Base-by-base conservation (phyloP, 768 basidiomycete species). In the Lactarius sanguifluus region DNA sequence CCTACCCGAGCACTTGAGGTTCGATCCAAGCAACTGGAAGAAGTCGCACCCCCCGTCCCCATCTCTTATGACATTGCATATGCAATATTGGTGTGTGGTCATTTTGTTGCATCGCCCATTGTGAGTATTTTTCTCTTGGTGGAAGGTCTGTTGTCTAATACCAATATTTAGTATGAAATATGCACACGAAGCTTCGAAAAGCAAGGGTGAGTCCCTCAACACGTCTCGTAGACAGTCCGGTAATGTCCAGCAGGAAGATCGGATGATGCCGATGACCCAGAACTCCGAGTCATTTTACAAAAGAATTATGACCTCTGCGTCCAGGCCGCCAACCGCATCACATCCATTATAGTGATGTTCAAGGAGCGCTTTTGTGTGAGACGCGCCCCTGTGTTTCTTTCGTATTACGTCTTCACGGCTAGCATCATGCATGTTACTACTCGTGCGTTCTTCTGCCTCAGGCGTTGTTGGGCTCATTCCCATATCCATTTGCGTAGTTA, bases 61-160 rank as follows among this genome's bases (percentile, higher is more conserved):
- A 5, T 86, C 90, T 69, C 77, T 90, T 30, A 76, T 92, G 64
- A 89, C 88, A 47, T 77, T 93, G 59, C 91, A 92, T 72, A 89
- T 92, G 90, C 88, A 91, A 72, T 92, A 92, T 72, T 93, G 91
- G 91, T 90, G 89, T 72, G 84, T 89, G 13, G 85, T 87, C 28
- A 74, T 93, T 38, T 73, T 93, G 34, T 76, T 92, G 59, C 90
- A 92, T 74, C 84, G 91, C 20, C 91, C 91, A 13, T 92, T 92
- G 90, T 91, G 74, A 77, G 89, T 79, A 28, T 13, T 41, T 64
- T 59, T 50, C 57, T 20, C 36, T 56, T 60, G 28, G 64, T 59
- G 47, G 20, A 32, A 25, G 32, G 52, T 20, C 18, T 45, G 43
- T 41, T 30, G 23, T 38, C 30, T 52, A n/a, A 55, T 61, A 40